A percentile compares a stretch with the other conserved stretches of the same genome.
Evolutionary conservation across 495 filamentous ascomycete genomes (phyloP).

Genomic region (Aspergillus taichungensis): DNA sequence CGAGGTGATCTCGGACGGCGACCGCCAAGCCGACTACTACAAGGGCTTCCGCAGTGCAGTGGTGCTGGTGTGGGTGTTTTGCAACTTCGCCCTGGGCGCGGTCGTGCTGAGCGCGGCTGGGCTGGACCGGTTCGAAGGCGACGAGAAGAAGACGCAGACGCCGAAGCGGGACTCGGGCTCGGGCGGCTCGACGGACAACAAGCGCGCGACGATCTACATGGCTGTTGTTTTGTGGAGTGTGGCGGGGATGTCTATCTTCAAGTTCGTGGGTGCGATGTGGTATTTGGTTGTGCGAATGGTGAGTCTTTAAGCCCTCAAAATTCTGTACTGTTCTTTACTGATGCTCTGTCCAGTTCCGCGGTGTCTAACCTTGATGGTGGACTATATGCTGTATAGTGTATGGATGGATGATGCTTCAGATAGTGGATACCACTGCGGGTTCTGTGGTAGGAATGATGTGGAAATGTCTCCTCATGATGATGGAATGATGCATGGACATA

Average conservation of each 20-base stretch:
- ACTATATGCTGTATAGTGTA: background rate
- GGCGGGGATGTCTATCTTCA: conserved; percentile 75
- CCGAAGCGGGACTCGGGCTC: too few species aligned
- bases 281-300: conserved; percentile 87
- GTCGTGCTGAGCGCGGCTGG: conserved; percentile 83
- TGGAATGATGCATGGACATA: too few species aligned
- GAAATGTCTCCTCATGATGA: background rate
- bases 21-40: conserved; percentile 97
- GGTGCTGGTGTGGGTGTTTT: conserved; percentile 94
- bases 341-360: conserved; percentile 34
- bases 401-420: background rate
- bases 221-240: conserved; percentile 88
- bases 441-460: background rate
- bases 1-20: conserved; percentile 47
- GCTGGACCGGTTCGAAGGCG: conserved; percentile 51
- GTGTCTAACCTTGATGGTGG: conserved; percentile 27
- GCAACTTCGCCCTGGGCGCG: conserved; percentile 81
- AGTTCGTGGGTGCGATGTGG: conserved; percentile 88
- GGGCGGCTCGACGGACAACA: conserved; percentile 22
- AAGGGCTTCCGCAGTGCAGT: conserved; percentile 87
- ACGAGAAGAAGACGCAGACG: conserved; percentile 19
- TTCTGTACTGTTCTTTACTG: conserved; percentile 5
- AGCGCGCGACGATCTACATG: conserved; percentile 71
- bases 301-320: background rate
- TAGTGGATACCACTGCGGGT: conserved; percentile 7